Evolutionary conservation across 805 yeast genomes (phyloP), one percentile per base, ranked within the genome.

Genomic region (Lipomyces sp.): DNA sequence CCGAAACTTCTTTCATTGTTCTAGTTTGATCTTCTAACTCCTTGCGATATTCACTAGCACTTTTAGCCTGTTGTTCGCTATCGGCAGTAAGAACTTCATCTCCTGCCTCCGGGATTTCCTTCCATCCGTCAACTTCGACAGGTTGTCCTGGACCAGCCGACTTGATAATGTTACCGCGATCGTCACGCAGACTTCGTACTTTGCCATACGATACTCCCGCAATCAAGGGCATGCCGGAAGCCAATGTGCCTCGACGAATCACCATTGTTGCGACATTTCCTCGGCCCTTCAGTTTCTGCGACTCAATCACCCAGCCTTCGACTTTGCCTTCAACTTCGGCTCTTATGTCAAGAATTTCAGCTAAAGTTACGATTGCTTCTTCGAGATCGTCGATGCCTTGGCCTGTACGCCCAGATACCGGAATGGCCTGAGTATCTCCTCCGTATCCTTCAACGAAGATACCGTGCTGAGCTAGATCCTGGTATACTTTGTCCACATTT

Each of bases 41-140:
- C 4, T 71, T 65, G 59, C 96, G 76, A 61, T 84, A 84, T 6
- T 75, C 74, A 3, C 82, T 75, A 5, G 84, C 95, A 57, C 81
- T 79, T 62, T 87, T 88, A 6, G 95, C 96, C 32, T 74, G 58
- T 29, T 45, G 44, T 38, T 90, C 97, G 61, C 70, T 79, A 55
- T 78, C 78, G 11, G 93, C 95, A 64, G 88, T 84, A 4, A 91
- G 65, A 1, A 86, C 81, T 57, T 79, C 79, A 56, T 88, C 96
- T 8, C 98, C 98, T 10, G 95, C 93, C 45, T 80, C 86, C 0
- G 98, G 98, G 33, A 90, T 70, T 32, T 82, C 90, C 64, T 85
- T 89, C 98, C 98, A 93, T 0, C 98, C 98, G 65, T 86, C 77
- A 6, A 93, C 74, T 62, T 88, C 95, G 1, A 87, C 95, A 0